Evolutionary conservation across 2,329 filamentous ascomycete species (phyloP), one percentile per base, ranked within the genome.

Genomic region (Microsporum audouinii): DNA sequence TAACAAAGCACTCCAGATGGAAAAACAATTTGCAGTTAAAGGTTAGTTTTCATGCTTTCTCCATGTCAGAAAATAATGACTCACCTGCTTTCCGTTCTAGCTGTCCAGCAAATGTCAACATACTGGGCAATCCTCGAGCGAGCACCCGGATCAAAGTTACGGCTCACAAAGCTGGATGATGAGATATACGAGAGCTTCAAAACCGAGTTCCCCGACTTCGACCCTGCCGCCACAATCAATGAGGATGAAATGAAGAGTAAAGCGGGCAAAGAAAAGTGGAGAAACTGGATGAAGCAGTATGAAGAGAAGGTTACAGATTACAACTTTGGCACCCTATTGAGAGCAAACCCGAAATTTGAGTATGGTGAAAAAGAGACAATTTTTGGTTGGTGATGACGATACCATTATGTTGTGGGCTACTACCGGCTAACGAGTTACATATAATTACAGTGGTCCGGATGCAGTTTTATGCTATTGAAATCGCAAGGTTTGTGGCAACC

Each of bases 1-100:
- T 59, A 60, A 62, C 61, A 63, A 71, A 64, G 7, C 60, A 36
- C 5, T 6, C 47, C 66, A 95, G 89, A 96, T 99, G 73, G 94
- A 99, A 83, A 96, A 96, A 82, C 94, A 97, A 76, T 99, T 99
- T 71, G 94, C 94, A 34, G 94, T 99, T 69, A 97, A 97, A 81
- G 88, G 88, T 90, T 70, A 53, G 68, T n/a, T 17, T 43, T 12
- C n/a, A 38, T 8, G 14, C 27, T 63, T 56, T 56, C 23, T 31
- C 36, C 60, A 33, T 29, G 12, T 17, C 14, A 17, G 38, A 56
- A 57, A 38, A 29, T 51, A 27, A 14, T 57, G 17, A 34, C 31
- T 55, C n/a, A 33, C 27, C 12, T 34, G 12, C 4, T 17, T 17
- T 49, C 23, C 38, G 38, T 12, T 39, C 31, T 66, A 81, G 91